These are phyloP conservation scores for Xylariaceae sp. DNA, from an alignment of 2,329 filamentous ascomycete genomes.

Conservation along the genomic window DNA sequence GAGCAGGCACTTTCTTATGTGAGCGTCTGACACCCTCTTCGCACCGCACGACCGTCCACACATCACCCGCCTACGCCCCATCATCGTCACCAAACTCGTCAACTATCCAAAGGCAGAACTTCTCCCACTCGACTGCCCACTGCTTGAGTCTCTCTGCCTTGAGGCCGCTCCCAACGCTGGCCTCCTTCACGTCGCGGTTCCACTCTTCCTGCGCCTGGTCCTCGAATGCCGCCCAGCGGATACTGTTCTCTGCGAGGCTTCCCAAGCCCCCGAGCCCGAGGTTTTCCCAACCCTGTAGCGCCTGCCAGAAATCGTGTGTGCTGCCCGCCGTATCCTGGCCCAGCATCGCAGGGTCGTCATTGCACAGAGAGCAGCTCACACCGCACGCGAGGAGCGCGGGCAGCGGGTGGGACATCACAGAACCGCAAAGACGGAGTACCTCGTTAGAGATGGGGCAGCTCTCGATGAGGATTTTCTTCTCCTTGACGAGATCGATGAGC, in stretches of 20 bases:
- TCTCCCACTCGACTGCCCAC: conserved; percentile 81
- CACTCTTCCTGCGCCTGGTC: conserved; percentile 70
- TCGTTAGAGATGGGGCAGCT: conserved; percentile 91
- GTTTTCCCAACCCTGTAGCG: conserved; percentile 86
- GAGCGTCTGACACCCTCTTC: background rate
- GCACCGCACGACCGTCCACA: too few relatives aligned
- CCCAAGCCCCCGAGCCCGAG: conserved; percentile 83
- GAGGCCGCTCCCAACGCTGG: conserved; percentile 64
- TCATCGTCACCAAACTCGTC: conserved; percentile 57
- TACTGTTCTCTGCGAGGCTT: conserved; percentile 85
- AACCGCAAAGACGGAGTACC: conserved; percentile 72
- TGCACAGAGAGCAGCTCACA: conserved; percentile 78
- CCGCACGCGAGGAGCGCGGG: conserved; percentile 81
- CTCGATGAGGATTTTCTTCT: conserved; percentile 83
- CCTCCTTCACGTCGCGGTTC: conserved; percentile 67
- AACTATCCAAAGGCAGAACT: conserved; percentile 87
- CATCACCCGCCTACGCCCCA: too few relatives aligned
- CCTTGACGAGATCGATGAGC: conserved; percentile 81
- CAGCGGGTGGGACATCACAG: conserved; percentile 73
- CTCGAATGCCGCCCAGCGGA: conserved; percentile 85
- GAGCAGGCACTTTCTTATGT: background rate
- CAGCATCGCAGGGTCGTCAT: conserved; percentile 86
- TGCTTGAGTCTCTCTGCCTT: conserved; percentile 70
- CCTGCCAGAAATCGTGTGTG: conserved; percentile 94
- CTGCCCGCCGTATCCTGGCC: conserved; percentile 78